Evolutionary conservation across 2,329 filamentous ascomycete species (phyloP).

Genomic region (Phyllosticta citrichinensis): DNA sequence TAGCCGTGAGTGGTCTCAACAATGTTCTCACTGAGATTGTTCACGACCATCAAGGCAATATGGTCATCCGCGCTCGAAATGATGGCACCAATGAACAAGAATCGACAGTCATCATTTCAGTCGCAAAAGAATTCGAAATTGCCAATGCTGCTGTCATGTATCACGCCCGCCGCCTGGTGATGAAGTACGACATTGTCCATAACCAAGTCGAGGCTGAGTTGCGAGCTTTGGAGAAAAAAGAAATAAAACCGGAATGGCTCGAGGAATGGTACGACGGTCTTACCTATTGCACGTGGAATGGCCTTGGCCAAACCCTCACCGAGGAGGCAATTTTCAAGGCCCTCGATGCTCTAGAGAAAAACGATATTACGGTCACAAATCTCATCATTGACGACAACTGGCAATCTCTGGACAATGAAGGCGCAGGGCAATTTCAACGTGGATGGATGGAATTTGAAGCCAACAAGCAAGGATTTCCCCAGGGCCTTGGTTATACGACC

Average conservation of each 20-base stretch:
- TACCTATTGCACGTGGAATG: slow-evolving; percentile 96
- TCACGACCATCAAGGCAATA: slow-evolving; percentile 52
- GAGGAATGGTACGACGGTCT: slow-evolving; percentile 88
- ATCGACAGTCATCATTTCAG: slow-evolving; percentile 58
- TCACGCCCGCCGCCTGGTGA: slow-evolving; percentile 62
- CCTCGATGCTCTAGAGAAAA: slow-evolving; percentile 57
- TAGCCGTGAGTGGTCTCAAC: slow-evolving; percentile 66
- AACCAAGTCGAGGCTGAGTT: slow-evolving; percentile 39
- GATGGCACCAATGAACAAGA: slow-evolving; percentile 50
- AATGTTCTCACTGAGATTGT: slow-evolving; percentile 61
- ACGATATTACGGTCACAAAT: slow-evolving; percentile 67
- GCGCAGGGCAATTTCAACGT: slow-evolving; percentile 40
- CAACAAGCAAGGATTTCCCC: slow-evolving; percentile 65
- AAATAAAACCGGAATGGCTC: slow-evolving; percentile 56
- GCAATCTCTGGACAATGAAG: slow-evolving; percentile 59
- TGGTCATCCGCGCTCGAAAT: slow-evolving; percentile 62
- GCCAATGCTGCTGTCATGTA: slow-evolving; percentile 78
- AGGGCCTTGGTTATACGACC: slow-evolving; percentile 64
- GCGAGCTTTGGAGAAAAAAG: slow-evolving; percentile 35
- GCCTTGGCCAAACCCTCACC: slow-evolving; percentile 70
- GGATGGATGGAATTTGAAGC: slow-evolving; percentile 64
- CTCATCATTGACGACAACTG: slow-evolving; percentile 97
- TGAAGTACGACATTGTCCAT: slow-evolving; percentile 33
- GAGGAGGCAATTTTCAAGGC: slow-evolving; percentile 71
- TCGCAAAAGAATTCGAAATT: slow-evolving; percentile 62